Evolutionary conservation across 228 moss, liverwort and hornwort genomes (phyloP).

Genomic region (Sphagnum magellanicum): DNA sequence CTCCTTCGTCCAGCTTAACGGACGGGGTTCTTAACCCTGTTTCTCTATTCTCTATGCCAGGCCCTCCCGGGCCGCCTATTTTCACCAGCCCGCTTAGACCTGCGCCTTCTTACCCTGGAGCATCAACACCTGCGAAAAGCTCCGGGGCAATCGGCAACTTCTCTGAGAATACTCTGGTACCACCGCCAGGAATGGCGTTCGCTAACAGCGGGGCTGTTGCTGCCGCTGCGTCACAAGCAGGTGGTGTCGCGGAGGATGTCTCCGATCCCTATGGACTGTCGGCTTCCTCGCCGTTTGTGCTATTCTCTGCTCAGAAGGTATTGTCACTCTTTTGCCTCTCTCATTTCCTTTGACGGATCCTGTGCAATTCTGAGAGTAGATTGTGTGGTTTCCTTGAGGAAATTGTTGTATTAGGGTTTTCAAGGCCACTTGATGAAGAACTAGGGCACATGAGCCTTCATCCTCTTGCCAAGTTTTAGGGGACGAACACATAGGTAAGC

Average conservation of each 20-base stretch:
- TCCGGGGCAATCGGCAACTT: conserved; percentile 33
- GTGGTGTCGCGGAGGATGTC: conserved; percentile 53
- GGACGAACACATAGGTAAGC: background rate
- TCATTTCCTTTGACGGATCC: background rate
- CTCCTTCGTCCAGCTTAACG: conserved; percentile 22
- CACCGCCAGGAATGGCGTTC: conserved; percentile 4
- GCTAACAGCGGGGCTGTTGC: background rate
- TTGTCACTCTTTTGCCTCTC: background rate
- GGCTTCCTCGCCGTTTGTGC: conserved; percentile 70
- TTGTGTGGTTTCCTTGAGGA: background rate
- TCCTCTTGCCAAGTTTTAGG: background rate
- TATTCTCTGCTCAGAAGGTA: conserved; percentile 93
- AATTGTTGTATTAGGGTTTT: background rate
- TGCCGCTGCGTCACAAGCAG: background rate
- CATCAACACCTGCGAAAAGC: conserved; percentile 29
- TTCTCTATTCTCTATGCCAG: background rate
- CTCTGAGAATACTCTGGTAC: conserved; percentile 76
- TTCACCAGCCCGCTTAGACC: conserved; percentile 60
- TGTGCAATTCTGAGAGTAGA: background rate
- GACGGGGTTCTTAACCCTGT: too few relatives aligned
- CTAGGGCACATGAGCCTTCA: background rate
- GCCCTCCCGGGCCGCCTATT: conserved; percentile 47
- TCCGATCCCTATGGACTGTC: conserved; percentile 78
- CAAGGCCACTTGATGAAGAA: background rate
- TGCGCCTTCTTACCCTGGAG: conserved; percentile 30